These are phyloP conservation scores for Termitomyces bulborhizus DNA, from an alignment of 768 basidiomycete genomes.

Conservation along the genomic window DNA sequence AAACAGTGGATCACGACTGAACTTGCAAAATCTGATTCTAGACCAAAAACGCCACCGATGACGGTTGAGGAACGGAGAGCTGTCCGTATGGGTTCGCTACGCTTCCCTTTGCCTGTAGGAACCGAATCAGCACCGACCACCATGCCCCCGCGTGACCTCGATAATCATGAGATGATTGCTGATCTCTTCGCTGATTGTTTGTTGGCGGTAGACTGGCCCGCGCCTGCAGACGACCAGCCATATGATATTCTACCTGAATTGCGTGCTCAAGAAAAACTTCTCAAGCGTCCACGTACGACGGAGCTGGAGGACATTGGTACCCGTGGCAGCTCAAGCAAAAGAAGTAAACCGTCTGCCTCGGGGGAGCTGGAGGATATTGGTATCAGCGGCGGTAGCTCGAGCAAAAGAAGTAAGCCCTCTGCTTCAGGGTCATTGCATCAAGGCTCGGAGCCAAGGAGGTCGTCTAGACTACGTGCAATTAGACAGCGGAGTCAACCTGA, in stretches of 20 bases:
- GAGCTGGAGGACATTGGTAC: too few relatives aligned
- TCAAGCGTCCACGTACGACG: too few relatives aligned
- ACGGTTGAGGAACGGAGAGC: neutral
- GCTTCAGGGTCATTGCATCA: neutral
- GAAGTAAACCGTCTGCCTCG: neutral
- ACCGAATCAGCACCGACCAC: neutral
- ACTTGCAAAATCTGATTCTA: neutral
- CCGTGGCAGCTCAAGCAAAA: neutral
- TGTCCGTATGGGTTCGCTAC: neutral
- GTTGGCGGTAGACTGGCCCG: neutral
- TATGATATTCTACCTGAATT: neutral
- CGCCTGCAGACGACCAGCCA: neutral
- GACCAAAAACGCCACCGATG: too few relatives aligned
- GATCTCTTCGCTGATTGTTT: neutral
- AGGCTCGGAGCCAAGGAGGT: neutral
- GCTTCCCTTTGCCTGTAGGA: neutral
- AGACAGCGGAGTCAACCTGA: too few relatives aligned
- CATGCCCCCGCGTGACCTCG: neutral
- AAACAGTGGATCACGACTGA: constrained; percentile 2
- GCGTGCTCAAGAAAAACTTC: neutral
- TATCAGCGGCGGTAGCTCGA: too few relatives aligned
- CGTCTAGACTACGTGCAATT: neutral
- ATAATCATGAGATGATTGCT: neutral
- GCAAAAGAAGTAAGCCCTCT: neutral
- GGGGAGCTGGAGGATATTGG: too few relatives aligned